These are phyloP conservation scores for Claviceps monticola DNA, from an alignment of 2,329 filamentous ascomycete genomes.

Conservation along the genomic window DNA sequence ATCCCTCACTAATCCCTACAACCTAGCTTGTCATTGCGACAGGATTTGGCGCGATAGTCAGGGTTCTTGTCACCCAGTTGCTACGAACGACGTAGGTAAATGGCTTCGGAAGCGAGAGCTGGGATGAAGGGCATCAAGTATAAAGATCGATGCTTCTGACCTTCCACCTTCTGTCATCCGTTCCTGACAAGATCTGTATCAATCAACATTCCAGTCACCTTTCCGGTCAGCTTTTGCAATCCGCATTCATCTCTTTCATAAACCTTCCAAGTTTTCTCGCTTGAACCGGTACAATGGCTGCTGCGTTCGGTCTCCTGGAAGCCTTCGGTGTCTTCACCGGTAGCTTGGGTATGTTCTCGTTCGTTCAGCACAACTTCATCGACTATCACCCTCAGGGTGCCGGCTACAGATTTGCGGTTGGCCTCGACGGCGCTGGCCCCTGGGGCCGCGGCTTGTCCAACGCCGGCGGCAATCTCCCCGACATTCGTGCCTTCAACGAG, in stretches of 20 bases:
- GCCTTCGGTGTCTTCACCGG: not conserved
- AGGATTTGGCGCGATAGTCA: too few relatives aligned
- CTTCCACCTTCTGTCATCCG: fast-evolving
- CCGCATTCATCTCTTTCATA: not conserved
- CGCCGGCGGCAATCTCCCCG: not conserved
- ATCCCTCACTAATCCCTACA: too few relatives aligned
- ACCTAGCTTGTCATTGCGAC: too few relatives aligned
- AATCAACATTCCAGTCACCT: not conserved
- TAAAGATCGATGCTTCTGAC: not conserved
- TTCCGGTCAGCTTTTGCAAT: too few relatives aligned
- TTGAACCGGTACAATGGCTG: not conserved
- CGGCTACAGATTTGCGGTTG: not conserved
- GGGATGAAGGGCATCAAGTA: not conserved
- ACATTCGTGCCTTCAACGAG: not conserved
- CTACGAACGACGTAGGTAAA: too few relatives aligned
- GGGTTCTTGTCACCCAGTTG: too few relatives aligned
- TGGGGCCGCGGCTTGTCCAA: not conserved
- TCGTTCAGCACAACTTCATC: not conserved
- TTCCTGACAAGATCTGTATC: not conserved
- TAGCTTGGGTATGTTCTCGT: not conserved
- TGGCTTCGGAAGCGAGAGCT: too few relatives aligned
- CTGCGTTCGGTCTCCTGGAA: not conserved
- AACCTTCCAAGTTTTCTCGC: too few relatives aligned
- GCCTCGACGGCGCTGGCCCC: not conserved
- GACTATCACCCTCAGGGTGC: not conserved